phyloP scores from a whole-genome alignment of 2,329 filamentous ascomycete genomes.

The Pseudocercospora macadamiae region DNA sequence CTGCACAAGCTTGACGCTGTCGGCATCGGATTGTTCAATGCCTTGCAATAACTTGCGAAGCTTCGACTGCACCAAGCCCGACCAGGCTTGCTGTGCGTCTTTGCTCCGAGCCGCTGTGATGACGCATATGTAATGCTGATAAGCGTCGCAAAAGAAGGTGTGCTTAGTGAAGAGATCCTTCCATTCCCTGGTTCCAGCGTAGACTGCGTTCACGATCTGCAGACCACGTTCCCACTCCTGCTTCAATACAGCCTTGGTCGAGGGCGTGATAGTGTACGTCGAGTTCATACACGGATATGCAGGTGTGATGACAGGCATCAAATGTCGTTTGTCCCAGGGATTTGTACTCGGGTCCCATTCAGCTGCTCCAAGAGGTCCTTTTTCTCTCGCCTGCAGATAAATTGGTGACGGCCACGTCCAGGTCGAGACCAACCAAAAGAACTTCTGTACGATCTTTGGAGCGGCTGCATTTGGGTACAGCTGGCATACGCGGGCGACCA shows the following conservation, averaged over 20 bases:
- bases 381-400: slow-evolving; percentile 83
- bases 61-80: slow-evolving; percentile 91
- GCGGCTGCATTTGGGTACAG: slow-evolving; percentile 91
- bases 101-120: slow-evolving; percentile 80
- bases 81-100: slow-evolving; percentile 84
- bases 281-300: slow-evolving; percentile 98
- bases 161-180: slow-evolving; percentile 87
- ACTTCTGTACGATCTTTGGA: slow-evolving; percentile 86
- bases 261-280: slow-evolving; percentile 89
- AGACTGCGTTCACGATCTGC: slow-evolving; percentile 77
- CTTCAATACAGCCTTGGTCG: slow-evolving; percentile 81
- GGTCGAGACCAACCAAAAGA: slow-evolving; percentile 86
- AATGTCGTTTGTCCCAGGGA: slow-evolving; percentile 76
- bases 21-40: slow-evolving; percentile 75
- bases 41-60: slow-evolving; percentile 81
- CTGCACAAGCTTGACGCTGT: slow-evolving; percentile 74
- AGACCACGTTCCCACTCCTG: slow-evolving; percentile 78
- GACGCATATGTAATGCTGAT: slow-evolving; percentile 94
- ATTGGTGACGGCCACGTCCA: slow-evolving; percentile 98
- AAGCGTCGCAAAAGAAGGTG: slow-evolving; percentile 88
- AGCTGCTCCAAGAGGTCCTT: slow-evolving; percentile 75
- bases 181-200: slow-evolving; percentile 76
- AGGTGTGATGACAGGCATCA: slow-evolving; percentile 98
- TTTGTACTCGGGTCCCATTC: slow-evolving; percentile 96
- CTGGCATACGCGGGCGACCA: slow-evolving; percentile 93